phyloP scores from a whole-genome alignment of 2,329 filamentous ascomycete species.

The Penicillium polonicum region DNA sequence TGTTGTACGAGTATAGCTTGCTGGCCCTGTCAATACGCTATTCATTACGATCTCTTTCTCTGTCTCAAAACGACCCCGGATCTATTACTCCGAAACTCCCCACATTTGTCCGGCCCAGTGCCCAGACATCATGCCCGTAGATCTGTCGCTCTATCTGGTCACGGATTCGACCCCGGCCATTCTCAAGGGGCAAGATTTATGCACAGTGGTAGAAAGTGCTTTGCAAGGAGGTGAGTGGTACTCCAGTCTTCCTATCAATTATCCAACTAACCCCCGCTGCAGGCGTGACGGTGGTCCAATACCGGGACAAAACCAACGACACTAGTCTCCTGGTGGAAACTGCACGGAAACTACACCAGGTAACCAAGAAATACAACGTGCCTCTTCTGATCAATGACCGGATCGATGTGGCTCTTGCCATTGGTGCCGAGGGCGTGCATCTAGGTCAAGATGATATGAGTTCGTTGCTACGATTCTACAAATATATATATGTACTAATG shows the following conservation, averaged over 20 bases:
- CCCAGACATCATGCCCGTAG: conserved; percentile 47
- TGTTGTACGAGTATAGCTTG: conserved; percentile 1
- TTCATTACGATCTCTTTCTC: neutral
- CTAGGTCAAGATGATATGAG: conserved; percentile 92
- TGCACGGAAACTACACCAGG: conserved; percentile 66
- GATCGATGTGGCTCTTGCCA: conserved; percentile 80
- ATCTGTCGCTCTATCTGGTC: conserved; percentile 86
- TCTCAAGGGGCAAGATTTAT: conserved; percentile 68
- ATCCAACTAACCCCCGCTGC: conserved; percentile 21
- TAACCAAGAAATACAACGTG: conserved; percentile 66
- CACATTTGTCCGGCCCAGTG: neutral
- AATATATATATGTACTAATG: neutral
- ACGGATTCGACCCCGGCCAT: conserved; percentile 89
- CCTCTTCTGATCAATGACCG: conserved; percentile 92
- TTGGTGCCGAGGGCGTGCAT: conserved; percentile 88
- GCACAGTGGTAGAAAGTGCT: conserved; percentile 70
- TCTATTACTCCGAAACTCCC: neutral
- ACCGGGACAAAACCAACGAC: conserved; percentile 81
- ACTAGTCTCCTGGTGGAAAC: conserved; percentile 69
- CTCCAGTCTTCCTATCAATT: conserved; percentile 3
- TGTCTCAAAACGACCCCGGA: neutral
- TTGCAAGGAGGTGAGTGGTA: conserved; percentile 63
- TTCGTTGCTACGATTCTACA: conserved; percentile 40
- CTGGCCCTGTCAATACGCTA: neutral
- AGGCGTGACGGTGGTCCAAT: conserved; percentile 81